Base-by-base conservation (phyloP, 495 filamentous ascomycete species). In the Penicillium angulare region DNA sequence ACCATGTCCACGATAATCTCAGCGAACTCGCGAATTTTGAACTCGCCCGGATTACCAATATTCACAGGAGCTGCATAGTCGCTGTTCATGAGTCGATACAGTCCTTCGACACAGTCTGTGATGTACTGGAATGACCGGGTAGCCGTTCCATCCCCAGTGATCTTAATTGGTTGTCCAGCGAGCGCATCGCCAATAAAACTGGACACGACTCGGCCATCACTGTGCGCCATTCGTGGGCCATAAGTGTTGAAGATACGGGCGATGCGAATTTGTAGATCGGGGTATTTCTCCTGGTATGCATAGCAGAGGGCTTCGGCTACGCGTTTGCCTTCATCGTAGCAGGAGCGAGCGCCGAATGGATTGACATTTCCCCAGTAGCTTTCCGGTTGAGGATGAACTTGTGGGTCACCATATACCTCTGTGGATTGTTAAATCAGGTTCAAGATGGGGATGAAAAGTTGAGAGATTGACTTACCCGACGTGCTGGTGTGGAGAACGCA, bases 241-340 rank as follows among this genome's bases (percentile, higher is more conserved):
- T 60, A 56, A 8, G 57, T 56, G 24, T 60, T 60, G 53, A 60
- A 60, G 9, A 60, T 60, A 3, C 57, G 57, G 13, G 53, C 49
- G 17, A 60, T 60, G 3, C 53, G 41, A 17, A 60, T 44, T 12
- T 60, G 40, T 2, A 53, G 23, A 6, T 24, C 21, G n/a, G n/a
- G n/a, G 18, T 41, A 44, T 26, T 55, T 34, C 20, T 53, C 49
- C 5, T 36, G 43, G 38, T 56, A 56, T 17, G 57, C 57, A 15
- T 53, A 60, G 31, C 49, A 52, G n/a, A 60, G 53, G 7, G 57
- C 45, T 45, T 60, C 57, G 7, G 53, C 53, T 0, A 49, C 53
- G 10, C 57, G 45, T 31, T 60, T 60, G 0, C 57, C 57, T 46
- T 60, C 57, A 38, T 60, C 57, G 38, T 60, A 60, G 46, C 57